These are phyloP conservation scores for Chaetoscypha palmicola DNA, from an alignment of 2,329 filamentous ascomycete genomes.

Conservation along the genomic window DNA sequence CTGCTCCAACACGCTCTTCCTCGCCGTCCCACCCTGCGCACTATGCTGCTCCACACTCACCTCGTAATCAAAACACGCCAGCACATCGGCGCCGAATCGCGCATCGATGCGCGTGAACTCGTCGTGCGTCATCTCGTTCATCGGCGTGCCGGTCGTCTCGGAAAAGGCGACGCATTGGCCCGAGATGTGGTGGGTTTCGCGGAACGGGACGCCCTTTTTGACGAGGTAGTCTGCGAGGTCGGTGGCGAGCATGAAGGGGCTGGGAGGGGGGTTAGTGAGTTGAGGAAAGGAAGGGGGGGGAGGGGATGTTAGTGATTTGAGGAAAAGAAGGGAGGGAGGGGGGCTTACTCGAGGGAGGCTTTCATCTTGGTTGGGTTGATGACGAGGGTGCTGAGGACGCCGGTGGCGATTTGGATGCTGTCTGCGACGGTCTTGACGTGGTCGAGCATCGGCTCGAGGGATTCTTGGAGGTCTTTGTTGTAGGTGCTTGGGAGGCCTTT, in stretches of 20 bases:
- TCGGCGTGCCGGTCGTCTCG: conserved; percentile 57
- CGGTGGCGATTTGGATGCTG: conserved; percentile 75
- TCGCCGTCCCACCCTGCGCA: conserved; percentile 72
- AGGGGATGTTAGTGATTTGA: not conserved
- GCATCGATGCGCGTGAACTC: conserved; percentile 62
- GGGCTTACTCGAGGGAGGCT: conserved; percentile 65
- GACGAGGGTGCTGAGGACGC: conserved; percentile 67
- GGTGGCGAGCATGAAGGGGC: conserved; percentile 66
- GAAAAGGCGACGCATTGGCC: conserved; percentile 66
- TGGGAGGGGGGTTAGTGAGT: not conserved
- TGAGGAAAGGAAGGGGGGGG: not conserved
- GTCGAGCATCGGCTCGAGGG: conserved; percentile 78
- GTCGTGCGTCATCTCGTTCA: conserved; percentile 61
- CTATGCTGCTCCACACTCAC: conserved; percentile 72
- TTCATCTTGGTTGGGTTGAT: conserved; percentile 69
- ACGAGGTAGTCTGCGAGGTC: conserved; percentile 61
- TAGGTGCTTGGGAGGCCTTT: conserved; percentile 58
- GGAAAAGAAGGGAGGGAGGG: not conserved
- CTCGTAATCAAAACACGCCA: conserved; percentile 71
- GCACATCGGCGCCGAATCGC: conserved; percentile 65
- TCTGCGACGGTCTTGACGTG: conserved; percentile 74
- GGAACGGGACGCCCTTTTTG: conserved; percentile 64
- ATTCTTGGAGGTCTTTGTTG: conserved; percentile 91
- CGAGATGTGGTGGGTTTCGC: conserved; percentile 73
- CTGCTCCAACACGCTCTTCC: conserved; percentile 57